Evolutionary conservation across 768 basidiomycete genomes (phyloP).

Genomic region (Dioszegia hungarica): DNA sequence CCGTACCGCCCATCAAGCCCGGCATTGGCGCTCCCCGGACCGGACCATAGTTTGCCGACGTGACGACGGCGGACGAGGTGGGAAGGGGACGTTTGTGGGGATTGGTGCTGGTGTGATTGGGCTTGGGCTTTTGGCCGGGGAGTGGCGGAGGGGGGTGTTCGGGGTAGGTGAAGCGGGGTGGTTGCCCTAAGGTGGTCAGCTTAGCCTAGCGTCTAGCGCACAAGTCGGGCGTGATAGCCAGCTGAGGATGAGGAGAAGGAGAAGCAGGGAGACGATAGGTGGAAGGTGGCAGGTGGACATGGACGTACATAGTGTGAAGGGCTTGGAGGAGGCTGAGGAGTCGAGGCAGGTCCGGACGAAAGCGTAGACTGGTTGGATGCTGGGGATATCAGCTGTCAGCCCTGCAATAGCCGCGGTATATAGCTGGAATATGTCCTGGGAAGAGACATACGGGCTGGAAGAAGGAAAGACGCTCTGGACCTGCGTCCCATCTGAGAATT

Average conservation of each 20-base stretch:
- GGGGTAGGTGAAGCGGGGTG: slow-evolving; percentile 40
- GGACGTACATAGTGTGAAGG: slow-evolving; percentile 46
- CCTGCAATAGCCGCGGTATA: not conserved
- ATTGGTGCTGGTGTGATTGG: no score
- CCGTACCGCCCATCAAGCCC: slow-evolving; percentile 33
- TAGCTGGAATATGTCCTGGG: not conserved
- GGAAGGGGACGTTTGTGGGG: slow-evolving; percentile 13
- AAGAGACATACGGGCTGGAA: slow-evolving; percentile 27
- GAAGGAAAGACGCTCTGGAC: slow-evolving; percentile 45
- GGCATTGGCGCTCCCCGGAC: slow-evolving; percentile 21
- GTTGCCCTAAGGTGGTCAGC: slow-evolving; percentile 36
- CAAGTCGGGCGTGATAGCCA: no score
- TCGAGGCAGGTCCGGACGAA: slow-evolving; percentile 39
- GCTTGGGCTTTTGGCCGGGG: slow-evolving; percentile 4
- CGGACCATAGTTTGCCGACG: slow-evolving; percentile 36
- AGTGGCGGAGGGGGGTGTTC: slow-evolving; percentile 33
- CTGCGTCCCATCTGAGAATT: slow-evolving; percentile 47
- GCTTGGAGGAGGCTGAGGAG: slow-evolving; percentile 21
- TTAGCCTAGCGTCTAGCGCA: no score
- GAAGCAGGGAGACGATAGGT: no score
- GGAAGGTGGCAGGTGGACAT: no score
- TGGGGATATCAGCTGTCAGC: slow-evolving; percentile 9
- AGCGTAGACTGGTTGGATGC: slow-evolving; percentile 45
- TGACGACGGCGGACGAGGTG: slow-evolving; percentile 19
- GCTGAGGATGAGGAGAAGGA: no score